Percentiles rank a stretch among this genome's conserved stretches.
phyloP scores from a whole-genome alignment of 140 eudicot species.

The Anethum foeniculum region DNA sequence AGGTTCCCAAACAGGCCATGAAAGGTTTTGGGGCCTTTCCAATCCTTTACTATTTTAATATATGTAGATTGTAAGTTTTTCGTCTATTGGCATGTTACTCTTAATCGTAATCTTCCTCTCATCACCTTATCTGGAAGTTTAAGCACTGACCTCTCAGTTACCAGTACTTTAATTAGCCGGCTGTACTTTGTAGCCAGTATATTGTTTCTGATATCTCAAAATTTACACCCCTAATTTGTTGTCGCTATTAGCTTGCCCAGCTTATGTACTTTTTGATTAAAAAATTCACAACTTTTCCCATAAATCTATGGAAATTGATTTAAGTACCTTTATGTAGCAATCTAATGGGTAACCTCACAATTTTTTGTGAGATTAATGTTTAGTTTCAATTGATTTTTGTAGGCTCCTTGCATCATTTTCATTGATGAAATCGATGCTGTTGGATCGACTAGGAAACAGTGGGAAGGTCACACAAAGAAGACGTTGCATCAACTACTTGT shows the following conservation, averaged over 20 bases:
- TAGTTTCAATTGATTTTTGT: conserved; percentile 1
- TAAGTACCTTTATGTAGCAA: neutral
- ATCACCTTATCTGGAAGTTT: neutral
- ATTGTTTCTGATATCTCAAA: neutral
- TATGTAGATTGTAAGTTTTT: neutral
- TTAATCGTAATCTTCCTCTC: neutral
- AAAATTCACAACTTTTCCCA: neutral
- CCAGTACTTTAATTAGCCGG: neutral
- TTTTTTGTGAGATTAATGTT: neutral
- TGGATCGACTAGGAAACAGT: conserved; percentile 95
- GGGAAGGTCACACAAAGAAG: conserved; percentile 99
- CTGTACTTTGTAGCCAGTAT: neutral
- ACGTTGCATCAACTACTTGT: conserved; percentile 92
- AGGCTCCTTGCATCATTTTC: conserved; percentile 98
- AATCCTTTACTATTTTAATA: no score
- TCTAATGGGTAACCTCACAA: neutral
- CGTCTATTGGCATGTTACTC: neutral
- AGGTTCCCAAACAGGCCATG: no score
- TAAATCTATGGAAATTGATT: neutral
- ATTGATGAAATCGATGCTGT: conserved; percentile 98
- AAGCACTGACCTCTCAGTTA: neutral
- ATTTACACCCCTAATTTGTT: neutral
- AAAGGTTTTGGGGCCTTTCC: no score
- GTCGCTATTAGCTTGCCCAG: neutral
- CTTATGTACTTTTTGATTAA: neutral